Evolutionary conservation across 2,329 filamentous ascomycete genomes (phyloP).

Genomic region (Ophiostoma perfectum): DNA sequence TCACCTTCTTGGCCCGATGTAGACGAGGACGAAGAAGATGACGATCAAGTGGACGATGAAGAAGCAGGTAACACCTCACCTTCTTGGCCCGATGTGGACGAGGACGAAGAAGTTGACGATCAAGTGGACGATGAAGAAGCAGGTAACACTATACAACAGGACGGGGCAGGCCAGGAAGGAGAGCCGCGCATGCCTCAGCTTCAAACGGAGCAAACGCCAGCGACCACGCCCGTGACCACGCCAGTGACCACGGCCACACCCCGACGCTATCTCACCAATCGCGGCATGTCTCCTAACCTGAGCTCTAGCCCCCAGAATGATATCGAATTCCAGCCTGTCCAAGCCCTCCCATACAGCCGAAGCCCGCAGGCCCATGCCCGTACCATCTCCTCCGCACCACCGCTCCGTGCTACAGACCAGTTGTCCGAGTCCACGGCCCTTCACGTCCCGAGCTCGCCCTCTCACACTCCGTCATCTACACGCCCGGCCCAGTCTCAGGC

Average conservation of each 20-base stretch:
- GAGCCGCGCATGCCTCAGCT: neutral
- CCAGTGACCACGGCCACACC: neutral
- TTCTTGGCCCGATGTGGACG: neutral
- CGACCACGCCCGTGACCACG: neutral
- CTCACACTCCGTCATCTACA: neutral
- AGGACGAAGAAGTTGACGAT: neutral
- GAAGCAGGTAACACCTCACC: constrained; percentile 3
- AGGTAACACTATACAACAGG: neutral
- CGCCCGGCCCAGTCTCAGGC: neutral
- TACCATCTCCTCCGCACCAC: neutral
- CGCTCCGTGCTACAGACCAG: neutral
- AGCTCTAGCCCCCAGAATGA: neutral
- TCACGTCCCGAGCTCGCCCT: neutral
- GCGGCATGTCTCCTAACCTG: neutral
- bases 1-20: neutral
- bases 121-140: neutral
- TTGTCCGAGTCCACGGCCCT: neutral
- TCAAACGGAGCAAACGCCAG: neutral
- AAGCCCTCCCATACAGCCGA: neutral
- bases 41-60: neutral
- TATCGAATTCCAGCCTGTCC: neutral
- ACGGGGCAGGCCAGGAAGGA: neutral
- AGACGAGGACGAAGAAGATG: neutral
- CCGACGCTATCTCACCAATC: neutral
- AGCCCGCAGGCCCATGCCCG: neutral